These are phyloP conservation scores for Amaranthus tricolor DNA, from an alignment of 179 eudicot species.

Conservation along the genomic window DNA sequence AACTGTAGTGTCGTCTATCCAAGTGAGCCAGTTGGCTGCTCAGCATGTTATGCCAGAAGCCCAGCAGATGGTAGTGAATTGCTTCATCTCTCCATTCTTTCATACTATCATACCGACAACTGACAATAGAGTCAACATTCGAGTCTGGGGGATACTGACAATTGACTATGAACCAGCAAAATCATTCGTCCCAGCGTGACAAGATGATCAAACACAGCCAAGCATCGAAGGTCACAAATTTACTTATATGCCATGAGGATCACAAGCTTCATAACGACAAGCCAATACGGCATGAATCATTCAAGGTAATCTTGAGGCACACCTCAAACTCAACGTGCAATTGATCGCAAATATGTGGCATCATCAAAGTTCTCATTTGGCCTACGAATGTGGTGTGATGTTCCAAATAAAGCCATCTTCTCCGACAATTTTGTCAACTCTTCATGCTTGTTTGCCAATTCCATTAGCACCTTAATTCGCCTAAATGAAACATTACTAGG, in stretches of 20 bases:
- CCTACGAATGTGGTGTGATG: slow-evolving; percentile 25
- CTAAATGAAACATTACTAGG: slow-evolving; percentile 73
- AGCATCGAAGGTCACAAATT: not conserved
- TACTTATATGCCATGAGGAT: not conserved
- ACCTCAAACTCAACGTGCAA: slow-evolving; percentile 24
- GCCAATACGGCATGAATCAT: not conserved
- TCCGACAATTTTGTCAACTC: slow-evolving; percentile 40
- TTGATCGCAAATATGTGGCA: slow-evolving; percentile 29
- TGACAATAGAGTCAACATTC: not conserved
- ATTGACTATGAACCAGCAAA: not conserved
- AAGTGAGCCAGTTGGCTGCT: not conserved
- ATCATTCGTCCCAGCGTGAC: not conserved
- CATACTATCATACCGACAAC: not conserved
- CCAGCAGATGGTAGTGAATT: no score
- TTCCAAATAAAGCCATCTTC: slow-evolving; percentile 59
- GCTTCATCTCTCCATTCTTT: not conserved
- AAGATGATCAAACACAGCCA: not conserved
- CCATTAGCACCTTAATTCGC: slow-evolving; percentile 95
- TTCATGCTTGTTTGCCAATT: slow-evolving; percentile 67
- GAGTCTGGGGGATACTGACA: not conserved
- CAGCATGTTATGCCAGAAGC: not conserved
- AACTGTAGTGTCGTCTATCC: not conserved
- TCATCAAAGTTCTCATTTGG: slow-evolving; percentile 36
- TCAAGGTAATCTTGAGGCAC: not conserved
- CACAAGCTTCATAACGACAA: not conserved